These are phyloP conservation scores for Phytomonas francai DNA, from an alignment of 208 protist genomes.

Conservation along the genomic window DNA sequence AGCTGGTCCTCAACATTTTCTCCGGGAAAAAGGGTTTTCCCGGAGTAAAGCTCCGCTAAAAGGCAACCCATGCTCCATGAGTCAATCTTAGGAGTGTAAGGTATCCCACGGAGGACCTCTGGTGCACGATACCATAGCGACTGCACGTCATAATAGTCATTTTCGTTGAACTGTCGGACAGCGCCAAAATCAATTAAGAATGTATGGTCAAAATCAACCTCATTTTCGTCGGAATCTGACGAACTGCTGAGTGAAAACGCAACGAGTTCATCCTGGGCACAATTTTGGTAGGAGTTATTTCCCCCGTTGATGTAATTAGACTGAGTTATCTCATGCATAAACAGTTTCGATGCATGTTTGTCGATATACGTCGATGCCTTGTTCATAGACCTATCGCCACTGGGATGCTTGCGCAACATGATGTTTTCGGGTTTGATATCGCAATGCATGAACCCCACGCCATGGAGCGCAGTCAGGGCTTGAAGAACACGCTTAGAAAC, in stretches of 20 bases:
- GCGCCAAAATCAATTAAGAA: slow-evolving; percentile 97
- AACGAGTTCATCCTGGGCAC: slow-evolving; percentile 13
- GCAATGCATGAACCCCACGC: slow-evolving; percentile 91
- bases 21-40: slow-evolving; percentile 92
- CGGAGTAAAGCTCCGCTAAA: slow-evolving; percentile 87
- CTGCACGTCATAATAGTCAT: slow-evolving; percentile 95
- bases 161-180: slow-evolving; percentile 93
- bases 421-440: slow-evolving; percentile 97
- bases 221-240: background rate
- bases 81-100: slow-evolving; percentile 89
- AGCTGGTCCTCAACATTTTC: slow-evolving; percentile 87
- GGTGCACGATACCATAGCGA: slow-evolving; percentile 90
- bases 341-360: background rate
- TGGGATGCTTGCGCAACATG: slow-evolving; percentile 44
- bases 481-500: slow-evolving; percentile 36
- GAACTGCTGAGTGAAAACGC: background rate
- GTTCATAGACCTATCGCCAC: background rate
- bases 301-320: slow-evolving; percentile 1
- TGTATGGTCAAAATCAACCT: slow-evolving; percentile 19
- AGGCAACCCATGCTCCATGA: slow-evolving; percentile 91
- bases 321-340: slow-evolving; percentile 13
- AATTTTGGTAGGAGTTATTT: background rate
- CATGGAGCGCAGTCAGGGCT: slow-evolving; percentile 58
- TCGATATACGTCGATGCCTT: background rate
- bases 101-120: slow-evolving; percentile 86